Conservation (phyloP, 345 rosid species). For the Tarenaya hassleriana region DNA sequence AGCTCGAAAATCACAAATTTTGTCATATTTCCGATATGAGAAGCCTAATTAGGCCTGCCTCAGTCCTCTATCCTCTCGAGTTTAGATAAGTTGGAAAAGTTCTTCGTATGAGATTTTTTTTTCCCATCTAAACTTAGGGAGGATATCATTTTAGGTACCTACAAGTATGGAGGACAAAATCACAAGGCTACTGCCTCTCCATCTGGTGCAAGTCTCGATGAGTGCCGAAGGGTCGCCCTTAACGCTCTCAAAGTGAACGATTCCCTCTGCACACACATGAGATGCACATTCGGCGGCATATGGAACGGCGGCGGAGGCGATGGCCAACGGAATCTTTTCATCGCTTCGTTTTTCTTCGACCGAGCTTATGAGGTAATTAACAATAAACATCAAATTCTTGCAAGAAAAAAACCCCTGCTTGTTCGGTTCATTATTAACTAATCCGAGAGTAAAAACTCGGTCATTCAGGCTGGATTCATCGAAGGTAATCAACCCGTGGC, state of each 20-base stretch:
- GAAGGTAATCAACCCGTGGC: conserved; percentile 60
- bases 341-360: conserved; percentile 94
- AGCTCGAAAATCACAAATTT: no score
- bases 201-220: conserved; percentile 70
- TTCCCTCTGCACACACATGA: conserved; percentile 71
- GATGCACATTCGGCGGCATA: conserved; percentile 91
- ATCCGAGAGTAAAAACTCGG: background rate
- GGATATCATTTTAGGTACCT: conserved; percentile 46
- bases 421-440: no score
- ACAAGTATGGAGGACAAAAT: conserved; percentile 63
- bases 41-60: no score
- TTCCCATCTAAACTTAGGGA: background rate
- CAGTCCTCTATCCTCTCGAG: no score
- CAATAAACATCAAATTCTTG: no score
- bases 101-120: background rate
- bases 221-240: conserved; percentile 55
- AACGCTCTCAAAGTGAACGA: conserved; percentile 84
- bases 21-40: no score
- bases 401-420: no score
- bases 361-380: conserved; percentile 90
- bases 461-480: conserved; percentile 69
- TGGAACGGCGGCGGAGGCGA: conserved; percentile 99
- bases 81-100: no score
- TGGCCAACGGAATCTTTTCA: conserved; percentile 87
- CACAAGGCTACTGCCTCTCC: conserved; percentile 49